A percentile compares a stretch with the other conserved stretches of the same genome.
Conservation (phyloP, 805 yeast species). For the Kockiozyma suomiensis region DNA sequence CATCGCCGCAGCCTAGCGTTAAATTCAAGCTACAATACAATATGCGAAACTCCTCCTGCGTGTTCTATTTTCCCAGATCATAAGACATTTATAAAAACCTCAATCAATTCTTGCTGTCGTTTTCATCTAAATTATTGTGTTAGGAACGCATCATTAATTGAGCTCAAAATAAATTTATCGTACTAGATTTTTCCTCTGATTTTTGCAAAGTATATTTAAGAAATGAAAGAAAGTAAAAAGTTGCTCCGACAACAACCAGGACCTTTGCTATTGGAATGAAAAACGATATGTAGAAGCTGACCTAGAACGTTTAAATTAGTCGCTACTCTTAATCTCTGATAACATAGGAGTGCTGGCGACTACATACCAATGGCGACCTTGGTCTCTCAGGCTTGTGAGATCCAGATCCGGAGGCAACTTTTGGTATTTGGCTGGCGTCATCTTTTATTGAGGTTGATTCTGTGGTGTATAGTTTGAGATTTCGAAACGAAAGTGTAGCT, state of each 20-base stretch:
- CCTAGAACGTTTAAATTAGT: neutral
- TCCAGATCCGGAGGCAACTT: neutral
- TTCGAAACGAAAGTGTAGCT: neutral
- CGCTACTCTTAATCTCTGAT: neutral
- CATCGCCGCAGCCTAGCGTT: too few species aligned
- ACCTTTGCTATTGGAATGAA: neutral
- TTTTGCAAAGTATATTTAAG: neutral
- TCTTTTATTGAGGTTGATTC: neutral
- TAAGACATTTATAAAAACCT: too few species aligned
- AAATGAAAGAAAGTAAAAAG: neutral
- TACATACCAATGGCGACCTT: slow-evolving; percentile 2
- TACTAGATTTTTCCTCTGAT: too few species aligned
- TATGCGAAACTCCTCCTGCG: too few species aligned
- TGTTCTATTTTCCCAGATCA: too few species aligned
- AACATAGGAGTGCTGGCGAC: too few species aligned
- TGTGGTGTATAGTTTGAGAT: neutral
- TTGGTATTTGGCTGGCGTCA: neutral
- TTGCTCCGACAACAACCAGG: slow-evolving; percentile 2
- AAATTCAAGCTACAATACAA: too few species aligned
- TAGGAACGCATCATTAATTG: too few species aligned
- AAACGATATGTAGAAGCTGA: neutral
- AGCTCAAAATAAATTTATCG: too few species aligned
- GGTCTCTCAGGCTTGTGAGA: neutral
- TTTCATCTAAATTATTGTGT: too few species aligned
- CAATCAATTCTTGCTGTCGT: too few species aligned